Percentiles rank a stretch among this genome's conserved stretches.
These are phyloP conservation scores for Sporothrix globosa DNA, from an alignment of 2,329 filamentous ascomycete species.

Conservation along the genomic window DNA sequence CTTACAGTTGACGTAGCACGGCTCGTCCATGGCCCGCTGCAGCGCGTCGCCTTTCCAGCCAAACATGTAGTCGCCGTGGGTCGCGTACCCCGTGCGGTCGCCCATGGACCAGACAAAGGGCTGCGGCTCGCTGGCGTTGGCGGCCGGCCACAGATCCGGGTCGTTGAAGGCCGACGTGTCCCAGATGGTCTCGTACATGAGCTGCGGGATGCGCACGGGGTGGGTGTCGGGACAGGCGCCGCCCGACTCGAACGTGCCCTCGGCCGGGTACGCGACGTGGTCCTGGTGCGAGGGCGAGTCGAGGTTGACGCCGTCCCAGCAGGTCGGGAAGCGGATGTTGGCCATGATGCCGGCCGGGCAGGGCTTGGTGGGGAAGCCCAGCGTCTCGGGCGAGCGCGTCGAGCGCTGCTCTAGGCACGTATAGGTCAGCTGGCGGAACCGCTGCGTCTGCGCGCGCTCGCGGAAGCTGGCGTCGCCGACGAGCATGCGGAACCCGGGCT, in stretches of 20 bases:
- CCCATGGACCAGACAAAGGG: conserved; percentile 41
- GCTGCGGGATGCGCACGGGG: conserved; percentile 43
- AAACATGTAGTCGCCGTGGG: conserved; percentile 44
- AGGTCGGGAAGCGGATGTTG: conserved; percentile 51
- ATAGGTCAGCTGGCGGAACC: conserved; percentile 45
- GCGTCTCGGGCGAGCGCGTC: conserved; percentile 45
- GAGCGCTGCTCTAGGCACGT: conserved; percentile 43
- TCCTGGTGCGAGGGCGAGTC: conserved; percentile 50
- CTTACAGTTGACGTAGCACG: conserved; percentile 26
- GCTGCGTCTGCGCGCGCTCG: conserved; percentile 42
- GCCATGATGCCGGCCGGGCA: conserved; percentile 51
- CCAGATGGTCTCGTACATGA: conserved; percentile 52
- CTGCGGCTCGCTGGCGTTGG: conserved; percentile 41
- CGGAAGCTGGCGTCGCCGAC: conserved; percentile 46
- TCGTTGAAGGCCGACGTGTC: conserved; percentile 47
- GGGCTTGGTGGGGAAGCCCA: conserved; percentile 46
- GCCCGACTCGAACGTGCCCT: conserved; percentile 50
- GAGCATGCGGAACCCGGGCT: conserved; percentile 53
- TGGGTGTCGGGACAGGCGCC: conserved; percentile 53
- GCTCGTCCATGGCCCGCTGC: conserved; percentile 35
- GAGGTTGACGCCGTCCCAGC: conserved; percentile 54
- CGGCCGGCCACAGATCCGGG: conserved; percentile 41
- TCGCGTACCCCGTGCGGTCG: conserved; percentile 40
- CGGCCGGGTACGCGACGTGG: conserved; percentile 44
- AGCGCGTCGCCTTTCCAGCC: conserved; percentile 43